Evolutionary conservation across 2,329 filamentous ascomycete genomes (phyloP), one percentile per base, ranked within the genome.

Genomic region (Zasmidium cellare): DNA sequence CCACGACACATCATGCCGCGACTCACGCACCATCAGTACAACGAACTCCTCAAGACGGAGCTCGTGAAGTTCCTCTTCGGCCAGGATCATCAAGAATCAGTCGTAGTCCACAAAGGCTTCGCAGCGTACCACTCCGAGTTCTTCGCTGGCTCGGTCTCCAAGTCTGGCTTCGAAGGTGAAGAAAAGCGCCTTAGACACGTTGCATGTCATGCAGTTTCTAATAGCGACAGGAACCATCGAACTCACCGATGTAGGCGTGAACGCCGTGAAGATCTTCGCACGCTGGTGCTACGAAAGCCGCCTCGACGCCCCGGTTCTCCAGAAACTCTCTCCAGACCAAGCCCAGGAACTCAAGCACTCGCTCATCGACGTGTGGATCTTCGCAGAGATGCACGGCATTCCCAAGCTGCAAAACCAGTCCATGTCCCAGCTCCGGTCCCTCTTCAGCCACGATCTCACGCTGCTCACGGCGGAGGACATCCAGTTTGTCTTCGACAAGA

Each of bases 281-380:
- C 38, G 50, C 45, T 59, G 57, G 57, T 53, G 38, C 25, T 59
- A 59, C 49, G 35, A 56, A 22, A 22, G 35, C 9, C 51, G 46
- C 20, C 25, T 55, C 20, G 18, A 45, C n/a, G 24, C 28, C 46
- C 18, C 25, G 12, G 16, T 22, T 9, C 18, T 55, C 46, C 9
- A 25, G 18, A 28, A 23, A 45, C n/a, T 41, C 14, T 23, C 7
- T 3, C 16, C 18, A 1, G 51, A n/a, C 12, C 14, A 50, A 18
- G 31, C 53, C 31, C 46, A 20, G 5, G n/a, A 50, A 6, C 41
- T 24, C 14, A 57, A 61, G 35, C 7, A 22, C 3, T 20, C 19
- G n/a, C 25, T 62, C 11, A 55, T 60, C 28, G 59, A 55, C 19
- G 31, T 55, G n/a, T 59, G 57, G 50, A 35, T 62, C 35, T 57